These are phyloP conservation scores for Pseudoscleropodium purum DNA, from an alignment of 225 moss, liverwort and hornwort genomes.

Conservation along the genomic window DNA sequence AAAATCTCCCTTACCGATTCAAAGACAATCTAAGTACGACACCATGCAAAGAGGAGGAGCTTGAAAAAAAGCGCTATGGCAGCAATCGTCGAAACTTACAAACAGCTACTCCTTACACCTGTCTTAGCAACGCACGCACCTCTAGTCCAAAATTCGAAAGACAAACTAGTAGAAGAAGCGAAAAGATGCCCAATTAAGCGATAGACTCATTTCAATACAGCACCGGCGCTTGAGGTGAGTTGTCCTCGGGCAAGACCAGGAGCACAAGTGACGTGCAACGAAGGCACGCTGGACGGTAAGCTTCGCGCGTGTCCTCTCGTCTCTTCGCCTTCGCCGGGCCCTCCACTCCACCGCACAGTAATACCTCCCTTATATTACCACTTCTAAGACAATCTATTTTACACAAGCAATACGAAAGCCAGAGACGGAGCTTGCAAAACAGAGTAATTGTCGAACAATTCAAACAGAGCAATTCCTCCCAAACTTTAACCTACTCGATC, in stretches of 20 bases:
- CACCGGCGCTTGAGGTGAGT: background rate
- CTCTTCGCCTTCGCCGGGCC: background rate
- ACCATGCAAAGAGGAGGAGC: background rate
- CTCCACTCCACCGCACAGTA: background rate
- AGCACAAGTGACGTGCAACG: background rate
- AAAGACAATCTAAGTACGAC: background rate
- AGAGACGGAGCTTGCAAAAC: background rate
- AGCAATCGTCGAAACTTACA: background rate
- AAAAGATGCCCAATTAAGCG: background rate
- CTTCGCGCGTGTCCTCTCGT: constrained; percentile 1
- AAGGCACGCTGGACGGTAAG: constrained; percentile 1
- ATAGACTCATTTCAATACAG: background rate
- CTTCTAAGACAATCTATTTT: background rate
- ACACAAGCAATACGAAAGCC: background rate
- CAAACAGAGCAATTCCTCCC: background rate
- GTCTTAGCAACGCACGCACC: background rate
- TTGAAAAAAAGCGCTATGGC: background rate
- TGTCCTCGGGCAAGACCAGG: background rate
- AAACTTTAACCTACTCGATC: background rate
- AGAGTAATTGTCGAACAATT: background rate
- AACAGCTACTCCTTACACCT: background rate
- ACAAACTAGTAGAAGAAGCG: background rate
- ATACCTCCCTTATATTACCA: background rate
- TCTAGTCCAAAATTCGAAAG: background rate
- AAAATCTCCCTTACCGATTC: background rate